These are phyloP conservation scores for Cryptosporidium sp. DNA, from an alignment of 169 alveolate species.

Conservation along the genomic window DNA sequence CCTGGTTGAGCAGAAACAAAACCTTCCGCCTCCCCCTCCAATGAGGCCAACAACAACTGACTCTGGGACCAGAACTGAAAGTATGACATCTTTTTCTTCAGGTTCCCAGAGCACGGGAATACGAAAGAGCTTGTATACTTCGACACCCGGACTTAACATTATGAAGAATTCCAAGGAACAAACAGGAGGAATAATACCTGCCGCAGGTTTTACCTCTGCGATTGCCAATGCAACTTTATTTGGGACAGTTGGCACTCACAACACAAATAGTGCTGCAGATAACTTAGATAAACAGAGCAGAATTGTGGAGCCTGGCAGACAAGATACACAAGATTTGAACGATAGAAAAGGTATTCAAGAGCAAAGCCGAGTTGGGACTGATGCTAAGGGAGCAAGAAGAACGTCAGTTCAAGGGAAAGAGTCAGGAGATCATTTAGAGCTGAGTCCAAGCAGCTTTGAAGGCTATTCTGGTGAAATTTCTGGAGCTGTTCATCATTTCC, in stretches of 20 bases:
- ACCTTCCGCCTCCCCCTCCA: conserved; percentile 65
- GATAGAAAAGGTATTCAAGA: not conserved
- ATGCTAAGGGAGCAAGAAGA: not conserved
- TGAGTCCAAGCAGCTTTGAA: conserved; percentile 2
- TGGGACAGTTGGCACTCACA: not conserved
- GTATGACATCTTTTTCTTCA: conserved; percentile 22
- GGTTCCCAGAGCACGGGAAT: conserved; percentile 13
- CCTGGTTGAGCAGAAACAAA: conserved; percentile 44
- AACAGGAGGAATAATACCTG: conserved; percentile 26
- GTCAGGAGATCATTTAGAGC: not conserved
- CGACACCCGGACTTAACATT: conserved; percentile 63
- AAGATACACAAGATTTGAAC: not conserved
- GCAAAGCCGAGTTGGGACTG: not conserved
- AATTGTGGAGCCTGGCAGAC: not conserved
- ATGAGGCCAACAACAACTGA: conserved; percentile 55
- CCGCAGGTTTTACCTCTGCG: not conserved
- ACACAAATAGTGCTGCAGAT: too few relatives aligned
- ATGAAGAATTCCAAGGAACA: conserved; percentile 14
- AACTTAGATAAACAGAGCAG: not conserved
- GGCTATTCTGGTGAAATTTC: conserved; percentile 10
- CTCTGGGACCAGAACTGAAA: conserved; percentile 37
- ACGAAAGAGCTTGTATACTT: conserved; percentile 37
- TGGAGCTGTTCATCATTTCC: not conserved
- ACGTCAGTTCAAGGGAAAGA: not conserved
- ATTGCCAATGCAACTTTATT: not conserved